These are phyloP conservation scores for Rhododendron vialii DNA, from an alignment of 148 eudicot genomes.

Conservation along the genomic window DNA sequence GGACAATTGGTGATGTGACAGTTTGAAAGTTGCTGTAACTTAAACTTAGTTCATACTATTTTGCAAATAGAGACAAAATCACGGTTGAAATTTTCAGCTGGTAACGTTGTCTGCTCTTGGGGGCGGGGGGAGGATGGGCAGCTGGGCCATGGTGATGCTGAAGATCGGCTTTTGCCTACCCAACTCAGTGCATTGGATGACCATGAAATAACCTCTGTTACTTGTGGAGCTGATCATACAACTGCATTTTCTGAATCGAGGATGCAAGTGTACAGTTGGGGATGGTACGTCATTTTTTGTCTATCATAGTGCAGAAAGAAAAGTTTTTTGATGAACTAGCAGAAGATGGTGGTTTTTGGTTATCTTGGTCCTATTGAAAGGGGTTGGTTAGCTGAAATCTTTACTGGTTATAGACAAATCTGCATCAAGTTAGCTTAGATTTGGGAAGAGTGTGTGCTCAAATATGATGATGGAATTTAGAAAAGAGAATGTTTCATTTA, in stretches of 20 bases:
- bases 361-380: background rate
- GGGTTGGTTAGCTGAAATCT: background rate
- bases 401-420: background rate
- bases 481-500: background rate
- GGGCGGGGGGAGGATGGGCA: constrained; percentile 99
- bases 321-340: background rate
- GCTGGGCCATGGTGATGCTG: constrained; percentile 93
- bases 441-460: background rate
- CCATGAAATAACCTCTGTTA: constrained; percentile 62
- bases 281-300: constrained; percentile 57
- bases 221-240: constrained; percentile 95
- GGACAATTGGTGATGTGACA: background rate
- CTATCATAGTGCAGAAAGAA: background rate
- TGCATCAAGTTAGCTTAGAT: background rate
- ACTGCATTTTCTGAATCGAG: constrained; percentile 73
- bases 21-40: background rate
- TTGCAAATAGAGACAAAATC: constrained; percentile 8
- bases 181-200: constrained; percentile 85
- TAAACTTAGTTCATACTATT: background rate
- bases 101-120: constrained; percentile 91
- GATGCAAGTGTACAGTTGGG: constrained; percentile 89
- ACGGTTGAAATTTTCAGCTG: constrained; percentile 44
- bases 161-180: constrained; percentile 80
- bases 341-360: background rate
- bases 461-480: background rate